Conservation (phyloP, 441 rosid species). For the Corymbia calophylla region DNA sequence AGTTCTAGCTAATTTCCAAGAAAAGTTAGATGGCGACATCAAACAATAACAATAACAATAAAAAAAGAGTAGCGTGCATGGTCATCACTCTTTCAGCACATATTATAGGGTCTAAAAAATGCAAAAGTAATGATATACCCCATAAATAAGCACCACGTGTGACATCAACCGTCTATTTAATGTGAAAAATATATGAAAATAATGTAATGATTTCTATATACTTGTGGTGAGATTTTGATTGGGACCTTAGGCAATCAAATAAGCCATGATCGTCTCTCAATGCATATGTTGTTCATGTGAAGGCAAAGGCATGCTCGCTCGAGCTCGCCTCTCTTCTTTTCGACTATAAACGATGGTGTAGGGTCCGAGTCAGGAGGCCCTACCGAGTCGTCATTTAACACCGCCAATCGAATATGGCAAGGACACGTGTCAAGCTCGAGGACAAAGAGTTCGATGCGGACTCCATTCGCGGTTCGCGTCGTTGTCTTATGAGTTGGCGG, state of each 20-base stretch:
- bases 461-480: neutral
- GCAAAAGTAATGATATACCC: fast-evolving
- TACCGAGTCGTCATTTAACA: neutral
- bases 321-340: neutral
- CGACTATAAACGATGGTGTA: neutral
- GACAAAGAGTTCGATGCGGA: neutral
- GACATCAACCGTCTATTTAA: neutral
- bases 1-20: neutral
- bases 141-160: neutral
- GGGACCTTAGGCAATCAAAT: neutral
- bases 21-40: neutral
- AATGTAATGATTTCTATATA: neutral
- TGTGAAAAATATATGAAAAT: neutral
- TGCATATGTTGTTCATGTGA: neutral
- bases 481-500: neutral
- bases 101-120: neutral
- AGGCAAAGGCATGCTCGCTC: neutral
- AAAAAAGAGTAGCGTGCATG: neutral
- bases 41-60: neutral
- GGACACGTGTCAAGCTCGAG: neutral
- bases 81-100: neutral
- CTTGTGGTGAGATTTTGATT: neutral
- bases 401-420: neutral
- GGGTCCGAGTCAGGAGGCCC: neutral
- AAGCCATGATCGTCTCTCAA: neutral